These are phyloP conservation scores for Ilyonectria sp. DNA, from an alignment of 2,329 filamentous ascomycete species.

Conservation along the genomic window DNA sequence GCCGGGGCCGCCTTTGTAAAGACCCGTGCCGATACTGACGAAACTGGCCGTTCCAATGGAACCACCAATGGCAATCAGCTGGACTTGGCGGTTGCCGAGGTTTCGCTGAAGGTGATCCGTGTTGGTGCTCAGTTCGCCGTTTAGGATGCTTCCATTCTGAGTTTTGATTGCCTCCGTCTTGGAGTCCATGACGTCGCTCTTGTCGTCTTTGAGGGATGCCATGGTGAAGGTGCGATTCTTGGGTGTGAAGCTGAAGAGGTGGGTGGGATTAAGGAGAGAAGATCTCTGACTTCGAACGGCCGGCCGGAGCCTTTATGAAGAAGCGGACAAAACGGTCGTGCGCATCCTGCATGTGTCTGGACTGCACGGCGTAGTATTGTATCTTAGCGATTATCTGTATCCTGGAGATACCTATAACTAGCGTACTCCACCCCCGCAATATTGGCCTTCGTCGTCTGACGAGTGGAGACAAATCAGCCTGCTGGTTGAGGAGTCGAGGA, in stretches of 20 bases:
- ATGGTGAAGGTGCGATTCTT: constrained; percentile 2
- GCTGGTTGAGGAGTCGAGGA: neutral
- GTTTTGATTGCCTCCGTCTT: constrained; percentile 26
- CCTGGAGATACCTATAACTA: neutral
- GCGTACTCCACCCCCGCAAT: constrained; percentile 2
- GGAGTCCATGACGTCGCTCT: constrained; percentile 16
- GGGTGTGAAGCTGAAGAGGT: neutral
- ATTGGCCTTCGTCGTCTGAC: neutral
- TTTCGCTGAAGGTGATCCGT: constrained; percentile 28
- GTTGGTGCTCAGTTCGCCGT: constrained; percentile 18
- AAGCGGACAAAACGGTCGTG: neutral
- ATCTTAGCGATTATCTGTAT: constrained; percentile 7
- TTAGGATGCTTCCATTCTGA: constrained; percentile 21
- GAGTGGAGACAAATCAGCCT: neutral
- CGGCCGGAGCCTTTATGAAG: neutral
- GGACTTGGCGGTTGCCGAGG: constrained; percentile 35
- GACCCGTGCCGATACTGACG: constrained; percentile 34
- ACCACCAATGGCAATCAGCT: constrained; percentile 36
- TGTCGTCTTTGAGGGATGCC: constrained; percentile 28
- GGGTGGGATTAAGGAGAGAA: neutral
- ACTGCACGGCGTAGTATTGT: neutral
- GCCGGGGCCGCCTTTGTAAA: constrained; percentile 31
- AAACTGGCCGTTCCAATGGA: constrained; percentile 37
- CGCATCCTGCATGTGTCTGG: neutral
- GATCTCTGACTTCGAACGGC: too few relatives aligned